Evolutionary conservation across 2,329 filamentous ascomycete genomes (phyloP).

Genomic region (Talaromyces sp.): DNA sequence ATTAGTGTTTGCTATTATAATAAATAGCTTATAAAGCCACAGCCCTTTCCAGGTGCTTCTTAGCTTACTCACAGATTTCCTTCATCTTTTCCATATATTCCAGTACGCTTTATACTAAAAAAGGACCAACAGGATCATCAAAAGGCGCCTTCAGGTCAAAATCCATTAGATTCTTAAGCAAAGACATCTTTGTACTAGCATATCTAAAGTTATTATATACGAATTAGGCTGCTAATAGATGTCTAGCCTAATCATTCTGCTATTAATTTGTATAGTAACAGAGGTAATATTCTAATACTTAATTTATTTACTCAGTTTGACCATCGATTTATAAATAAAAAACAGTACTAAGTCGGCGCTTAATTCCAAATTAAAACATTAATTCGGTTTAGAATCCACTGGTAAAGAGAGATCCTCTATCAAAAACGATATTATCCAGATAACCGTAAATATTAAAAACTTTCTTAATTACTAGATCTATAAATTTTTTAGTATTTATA

Average conservation of each 20-base stretch:
- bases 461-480: neutral
- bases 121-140: neutral
- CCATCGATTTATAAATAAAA: neutral
- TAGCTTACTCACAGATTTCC: too few relatives aligned
- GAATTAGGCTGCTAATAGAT: neutral
- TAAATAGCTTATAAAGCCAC: too few relatives aligned
- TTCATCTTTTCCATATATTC: too few relatives aligned
- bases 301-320: neutral
- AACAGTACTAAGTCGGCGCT: neutral
- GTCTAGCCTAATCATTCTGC: neutral
- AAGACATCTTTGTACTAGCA: neutral
- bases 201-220: neutral
- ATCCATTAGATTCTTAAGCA: neutral
- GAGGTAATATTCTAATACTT: neutral
- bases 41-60: too few relatives aligned
- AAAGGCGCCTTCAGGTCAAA: neutral
- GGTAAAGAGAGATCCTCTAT: neutral
- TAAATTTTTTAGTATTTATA: neutral
- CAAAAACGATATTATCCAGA: neutral
- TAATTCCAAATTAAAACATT: neutral
- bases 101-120: too few relatives aligned
- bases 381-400: neutral
- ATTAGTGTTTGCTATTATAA: too few relatives aligned
- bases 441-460: neutral
- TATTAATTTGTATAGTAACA: neutral